Percentiles rank a stretch among this genome's conserved stretches.
These are phyloP conservation scores for Crithidia sp. DNA, from an alignment of 208 protist species.

Conservation along the genomic window DNA sequence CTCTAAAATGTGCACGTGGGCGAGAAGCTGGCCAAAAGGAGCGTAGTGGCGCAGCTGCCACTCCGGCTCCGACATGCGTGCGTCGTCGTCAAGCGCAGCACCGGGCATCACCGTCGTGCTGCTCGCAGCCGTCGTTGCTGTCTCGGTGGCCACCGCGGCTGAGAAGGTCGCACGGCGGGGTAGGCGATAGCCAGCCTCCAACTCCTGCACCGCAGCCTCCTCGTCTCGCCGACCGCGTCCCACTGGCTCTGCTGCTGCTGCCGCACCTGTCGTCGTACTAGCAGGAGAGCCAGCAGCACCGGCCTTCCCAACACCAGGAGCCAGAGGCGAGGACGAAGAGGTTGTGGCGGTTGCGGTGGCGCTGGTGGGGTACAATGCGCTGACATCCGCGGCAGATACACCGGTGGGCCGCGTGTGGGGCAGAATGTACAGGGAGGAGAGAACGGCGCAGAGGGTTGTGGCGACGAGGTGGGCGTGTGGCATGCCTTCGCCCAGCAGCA, in stretches of 20 bases:
- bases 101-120: neutral
- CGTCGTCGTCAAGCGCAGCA: neutral
- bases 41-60: conserved; percentile 65
- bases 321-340: too few species aligned
- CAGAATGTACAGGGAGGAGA: conserved; percentile 60
- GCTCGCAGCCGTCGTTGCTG: neutral
- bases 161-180: neutral
- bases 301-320: too few species aligned
- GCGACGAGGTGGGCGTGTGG: conserved; percentile 58
- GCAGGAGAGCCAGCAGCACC: neutral
- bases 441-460: conserved; percentile 45
- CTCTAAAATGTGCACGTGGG: conserved; percentile 30
- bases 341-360: neutral
- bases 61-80: conserved; percentile 34
- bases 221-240: conserved; percentile 25
- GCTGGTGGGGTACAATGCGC: neutral
- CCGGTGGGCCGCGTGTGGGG: conserved; percentile 30
- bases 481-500: conserved; percentile 50
- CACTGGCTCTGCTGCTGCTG: conserved; percentile 11
- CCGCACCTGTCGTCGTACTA: neutral
- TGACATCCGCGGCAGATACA: conserved; percentile 3
- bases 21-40: conserved; percentile 68
- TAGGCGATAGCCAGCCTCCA: conserved; percentile 18
- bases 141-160: neutral
- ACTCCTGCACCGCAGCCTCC: conserved; percentile 21